phyloP scores from a whole-genome alignment of 148 eudicot genomes.

The Rhododendron ferrugineum region DNA sequence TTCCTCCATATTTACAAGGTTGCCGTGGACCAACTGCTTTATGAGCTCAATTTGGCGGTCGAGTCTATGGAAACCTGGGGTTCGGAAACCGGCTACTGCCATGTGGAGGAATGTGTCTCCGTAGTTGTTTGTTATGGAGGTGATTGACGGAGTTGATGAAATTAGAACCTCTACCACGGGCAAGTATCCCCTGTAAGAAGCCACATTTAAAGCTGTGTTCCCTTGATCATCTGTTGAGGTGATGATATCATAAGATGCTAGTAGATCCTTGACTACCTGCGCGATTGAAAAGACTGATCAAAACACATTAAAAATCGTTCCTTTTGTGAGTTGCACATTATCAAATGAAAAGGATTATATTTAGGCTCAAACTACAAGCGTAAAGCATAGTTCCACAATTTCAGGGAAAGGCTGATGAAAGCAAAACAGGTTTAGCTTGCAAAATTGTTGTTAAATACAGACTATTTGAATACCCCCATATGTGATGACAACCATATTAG shows the following conservation, averaged over 20 bases:
- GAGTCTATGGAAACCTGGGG: conserved; percentile 58
- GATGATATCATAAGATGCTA: conserved; percentile 49
- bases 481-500: neutral
- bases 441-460: neutral
- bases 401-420: neutral
- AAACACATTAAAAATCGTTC: neutral
- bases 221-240: conserved; percentile 53
- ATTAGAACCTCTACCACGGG: conserved; percentile 43
- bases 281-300: neutral
- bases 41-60: conserved; percentile 63
- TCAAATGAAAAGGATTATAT: neutral
- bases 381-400: neutral
- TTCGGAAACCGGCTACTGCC: conserved; percentile 67
- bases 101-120: conserved; percentile 82
- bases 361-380: neutral
- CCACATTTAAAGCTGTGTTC: conserved; percentile 69
- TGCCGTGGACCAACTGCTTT: conserved; percentile 33
- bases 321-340: neutral
- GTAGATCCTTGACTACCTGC: conserved; percentile 63
- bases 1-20: conserved; percentile 34
- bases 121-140: conserved; percentile 37
- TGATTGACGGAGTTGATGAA: conserved; percentile 40
- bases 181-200: conserved; percentile 66
- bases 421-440: neutral
- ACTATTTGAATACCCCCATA: neutral